These are phyloP conservation scores for Sporothrix protearum DNA, from an alignment of 2,329 filamentous ascomycete genomes.

Conservation along the genomic window DNA sequence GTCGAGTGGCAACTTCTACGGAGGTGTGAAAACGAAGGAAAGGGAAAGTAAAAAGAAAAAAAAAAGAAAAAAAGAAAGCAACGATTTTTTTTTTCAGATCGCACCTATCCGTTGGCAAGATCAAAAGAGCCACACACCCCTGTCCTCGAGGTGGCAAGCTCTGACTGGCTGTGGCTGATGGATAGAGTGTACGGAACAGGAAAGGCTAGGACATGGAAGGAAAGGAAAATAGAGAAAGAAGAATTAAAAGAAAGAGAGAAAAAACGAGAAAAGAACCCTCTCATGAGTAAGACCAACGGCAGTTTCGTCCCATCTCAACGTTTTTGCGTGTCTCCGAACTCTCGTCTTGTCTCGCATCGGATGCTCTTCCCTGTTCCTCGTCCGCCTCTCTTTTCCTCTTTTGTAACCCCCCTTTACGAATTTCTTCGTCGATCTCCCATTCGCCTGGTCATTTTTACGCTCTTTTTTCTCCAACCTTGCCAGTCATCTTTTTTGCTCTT, in stretches of 20 bases:
- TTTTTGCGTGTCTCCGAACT: not conserved
- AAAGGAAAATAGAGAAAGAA: not conserved
- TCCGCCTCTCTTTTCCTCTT: conserved; percentile 15
- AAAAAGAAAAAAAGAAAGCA: not conserved
- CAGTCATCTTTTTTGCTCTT: not conserved
- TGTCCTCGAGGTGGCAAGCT: conserved; percentile 18
- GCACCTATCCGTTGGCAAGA: not conserved
- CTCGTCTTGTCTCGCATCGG: not conserved
- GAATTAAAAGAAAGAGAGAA: not conserved
- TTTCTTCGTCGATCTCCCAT: not conserved
- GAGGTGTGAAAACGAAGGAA: too few relatives aligned
- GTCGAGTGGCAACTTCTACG: not conserved
- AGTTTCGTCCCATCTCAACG: not conserved
- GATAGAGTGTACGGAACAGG: not conserved
- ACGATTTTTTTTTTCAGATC: not conserved
- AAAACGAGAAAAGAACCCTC: not conserved
- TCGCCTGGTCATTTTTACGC: not conserved
- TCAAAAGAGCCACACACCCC: not conserved
- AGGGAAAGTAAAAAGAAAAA: not conserved
- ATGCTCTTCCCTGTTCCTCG: not conserved
- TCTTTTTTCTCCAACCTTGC: too few relatives aligned
- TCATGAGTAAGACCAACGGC: not conserved
- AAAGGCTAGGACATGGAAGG: not conserved
- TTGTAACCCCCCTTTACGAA: not conserved
- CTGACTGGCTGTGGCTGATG: conserved; percentile 1